Evolutionary conservation across 2,329 filamentous ascomycete species (phyloP).

Genomic region (Alternaria novae-zelandiae): DNA sequence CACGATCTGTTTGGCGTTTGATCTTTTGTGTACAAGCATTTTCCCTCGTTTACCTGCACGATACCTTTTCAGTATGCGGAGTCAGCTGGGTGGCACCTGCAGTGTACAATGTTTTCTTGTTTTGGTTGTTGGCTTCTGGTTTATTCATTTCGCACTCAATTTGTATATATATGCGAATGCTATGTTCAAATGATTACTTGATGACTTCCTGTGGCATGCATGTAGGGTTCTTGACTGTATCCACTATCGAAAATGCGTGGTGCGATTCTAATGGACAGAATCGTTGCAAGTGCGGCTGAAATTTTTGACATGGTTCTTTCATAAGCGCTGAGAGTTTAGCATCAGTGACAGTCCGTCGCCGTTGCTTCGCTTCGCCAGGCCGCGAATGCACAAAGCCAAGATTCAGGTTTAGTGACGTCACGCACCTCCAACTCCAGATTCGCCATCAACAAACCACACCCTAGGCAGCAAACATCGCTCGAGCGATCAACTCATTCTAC

Average conservation of each 20-base stretch:
- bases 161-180: constrained; percentile 28
- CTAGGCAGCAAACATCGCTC: constrained; percentile 5
- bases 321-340: neutral
- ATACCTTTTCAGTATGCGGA: constrained; percentile 45
- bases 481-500: neutral
- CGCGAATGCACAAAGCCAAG: constrained; percentile 10
- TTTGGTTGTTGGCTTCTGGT: neutral
- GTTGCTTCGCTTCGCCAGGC: neutral
- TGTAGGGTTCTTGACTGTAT: neutral
- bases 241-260: neutral
- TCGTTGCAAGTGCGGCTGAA: neutral
- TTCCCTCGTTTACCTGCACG: constrained; percentile 41
- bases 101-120: constrained; percentile 28
- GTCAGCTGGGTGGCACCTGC: constrained; percentile 42
- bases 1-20: constrained; percentile 18
- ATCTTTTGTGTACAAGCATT: constrained; percentile 19
- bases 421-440: constrained; percentile 1
- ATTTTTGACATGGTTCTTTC: neutral
- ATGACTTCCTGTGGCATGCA: neutral
- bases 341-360: neutral
- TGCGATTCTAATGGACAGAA: fast-evolving
- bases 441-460: neutral
- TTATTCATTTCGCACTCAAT: constrained; percentile 19
- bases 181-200: neutral
- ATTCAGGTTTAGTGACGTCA: constrained; percentile 14